phyloP scores from a whole-genome alignment of 805 yeast genomes.

The Teunomyces barrocoloradensis region DNA sequence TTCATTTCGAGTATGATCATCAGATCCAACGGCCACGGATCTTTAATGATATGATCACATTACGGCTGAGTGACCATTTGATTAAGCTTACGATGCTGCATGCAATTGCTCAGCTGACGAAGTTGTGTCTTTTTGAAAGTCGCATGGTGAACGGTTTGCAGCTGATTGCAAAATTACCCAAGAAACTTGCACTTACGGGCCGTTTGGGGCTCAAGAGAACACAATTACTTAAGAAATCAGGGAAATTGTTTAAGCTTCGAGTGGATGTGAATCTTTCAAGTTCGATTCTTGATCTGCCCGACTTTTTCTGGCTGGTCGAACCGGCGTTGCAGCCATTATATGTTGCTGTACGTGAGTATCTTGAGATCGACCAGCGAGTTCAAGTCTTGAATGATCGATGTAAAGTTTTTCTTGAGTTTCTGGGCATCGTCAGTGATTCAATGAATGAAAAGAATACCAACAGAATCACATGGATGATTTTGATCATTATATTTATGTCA shows the following conservation, averaged over 20 bases:
- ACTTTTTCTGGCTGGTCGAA: constrained; percentile 91
- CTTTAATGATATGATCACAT: constrained; percentile 89
- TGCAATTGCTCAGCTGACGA: constrained; percentile 95
- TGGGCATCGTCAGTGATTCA: constrained; percentile 89
- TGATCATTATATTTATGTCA: constrained; percentile 75
- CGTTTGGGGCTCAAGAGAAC: constrained; percentile 79
- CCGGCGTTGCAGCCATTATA: constrained; percentile 94
- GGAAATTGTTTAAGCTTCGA: constrained; percentile 81
- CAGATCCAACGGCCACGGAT: constrained; percentile 68
- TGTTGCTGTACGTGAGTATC: constrained; percentile 82
- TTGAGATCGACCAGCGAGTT: constrained; percentile 93
- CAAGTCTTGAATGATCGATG: constrained; percentile 92
- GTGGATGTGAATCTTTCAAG: constrained; percentile 93
- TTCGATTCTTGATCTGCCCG: constrained; percentile 91
- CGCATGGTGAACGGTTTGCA: constrained; percentile 81
- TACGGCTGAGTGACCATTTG: constrained; percentile 87
- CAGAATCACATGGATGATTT: constrained; percentile 86
- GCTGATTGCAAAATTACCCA: constrained; percentile 86
- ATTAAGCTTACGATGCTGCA: constrained; percentile 91
- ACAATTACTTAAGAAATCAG: constrained; percentile 83
- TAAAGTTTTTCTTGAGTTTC: constrained; percentile 88
- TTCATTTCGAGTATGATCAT: constrained; percentile 69
- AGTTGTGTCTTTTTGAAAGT: constrained; percentile 85
- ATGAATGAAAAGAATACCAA: constrained; percentile 92
- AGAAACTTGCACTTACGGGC: constrained; percentile 86